Evolutionary conservation across 441 rosid genomes (phyloP), one percentile per base, ranked within the genome.

Genomic region (Biscutella laevigata): DNA sequence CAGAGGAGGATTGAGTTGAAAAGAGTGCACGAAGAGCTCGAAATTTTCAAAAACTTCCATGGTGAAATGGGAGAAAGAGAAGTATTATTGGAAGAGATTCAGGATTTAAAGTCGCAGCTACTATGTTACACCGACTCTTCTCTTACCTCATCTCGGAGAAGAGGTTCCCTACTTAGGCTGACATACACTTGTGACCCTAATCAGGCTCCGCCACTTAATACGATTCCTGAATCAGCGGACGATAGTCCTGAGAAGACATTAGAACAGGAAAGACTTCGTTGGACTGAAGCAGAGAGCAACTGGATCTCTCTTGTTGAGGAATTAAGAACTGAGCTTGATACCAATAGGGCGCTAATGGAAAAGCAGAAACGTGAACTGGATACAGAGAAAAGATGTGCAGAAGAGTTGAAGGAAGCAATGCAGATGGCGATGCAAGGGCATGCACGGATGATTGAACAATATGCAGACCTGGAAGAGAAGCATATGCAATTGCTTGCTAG

Each of bases 401-500:
- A 83, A 71, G 99, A 94, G 66, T 74, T 83, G 74, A 79, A 75
- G 42, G 91, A 89, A 74, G 96, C 97, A 46, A 75, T 94, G 95
- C 97, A 77, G 72, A 75, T 75, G 78, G 97, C 97, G 16, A 94
- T 94, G 94, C 78, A 80, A 54, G 95, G 96, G 16, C 94, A 94
- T 70, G 91, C 88, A 40, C 78, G 97, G 53, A 83, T 89, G 91
- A 84, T 94, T 61, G 99, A 94, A 67, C 96, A 94, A 62, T 84
- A 89, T 64, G 97, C 88, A 7, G 99, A 94, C 73, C 84, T 94
- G 41, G 88, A 94, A 70, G 99, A 84, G 75, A 87, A 83, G 47
- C 99, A 94, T 68, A 89, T 94, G 27, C 81, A 80, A 19, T 67
- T 94, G 71, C 97, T 94, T 59, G 82, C 87, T 48, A 78, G 99